Evolutionary conservation across 495 filamentous ascomycete genomes (phyloP).

Genomic region (Penicillium macrosclerotiorum): DNA sequence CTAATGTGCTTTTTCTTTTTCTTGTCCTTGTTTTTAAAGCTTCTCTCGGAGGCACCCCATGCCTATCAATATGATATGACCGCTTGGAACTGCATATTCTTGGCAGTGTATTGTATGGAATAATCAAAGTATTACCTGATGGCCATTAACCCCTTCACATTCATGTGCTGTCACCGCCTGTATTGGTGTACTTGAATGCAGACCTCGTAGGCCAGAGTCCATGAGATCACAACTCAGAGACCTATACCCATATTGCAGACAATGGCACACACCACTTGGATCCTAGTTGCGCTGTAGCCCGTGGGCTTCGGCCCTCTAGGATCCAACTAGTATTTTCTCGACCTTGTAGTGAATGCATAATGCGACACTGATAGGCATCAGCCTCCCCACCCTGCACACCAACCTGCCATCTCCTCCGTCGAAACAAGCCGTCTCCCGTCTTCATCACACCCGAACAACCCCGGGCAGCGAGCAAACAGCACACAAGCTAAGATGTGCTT

Average conservation of each 20-base stretch:
- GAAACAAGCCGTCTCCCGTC: constrained; percentile 51
- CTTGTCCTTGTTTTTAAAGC: not conserved
- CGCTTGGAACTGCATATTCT: constrained; percentile 22
- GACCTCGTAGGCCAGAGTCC: too few relatives aligned
- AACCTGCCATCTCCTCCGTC: constrained; percentile 69
- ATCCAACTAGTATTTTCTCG: too few relatives aligned
- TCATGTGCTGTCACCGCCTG: not conserved
- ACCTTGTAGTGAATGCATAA: too few relatives aligned
- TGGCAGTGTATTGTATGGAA: constrained; percentile 32
- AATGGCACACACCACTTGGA: too few relatives aligned
- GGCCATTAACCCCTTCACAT: constrained; percentile 1
- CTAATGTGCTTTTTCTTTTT: constrained; percentile 26
- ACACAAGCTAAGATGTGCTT: constrained; percentile 89
- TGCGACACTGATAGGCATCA: constrained; percentile 15
- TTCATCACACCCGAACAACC: constrained; percentile 56
- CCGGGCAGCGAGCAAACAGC: constrained; percentile 64
- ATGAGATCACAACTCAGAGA: too few relatives aligned
- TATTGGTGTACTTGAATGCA: too few relatives aligned
- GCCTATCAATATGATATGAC: constrained; percentile 31
- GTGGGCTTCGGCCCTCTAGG: too few relatives aligned
- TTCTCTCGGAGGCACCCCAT: constrained; percentile 9
- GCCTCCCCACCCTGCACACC: constrained; percentile 64
- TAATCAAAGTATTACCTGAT: constrained; percentile 18
- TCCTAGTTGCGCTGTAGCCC: too few relatives aligned
- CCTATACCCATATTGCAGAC: too few relatives aligned